Conservation (phyloP, 116 monocot species). For the Thalassia testudinum region DNA sequence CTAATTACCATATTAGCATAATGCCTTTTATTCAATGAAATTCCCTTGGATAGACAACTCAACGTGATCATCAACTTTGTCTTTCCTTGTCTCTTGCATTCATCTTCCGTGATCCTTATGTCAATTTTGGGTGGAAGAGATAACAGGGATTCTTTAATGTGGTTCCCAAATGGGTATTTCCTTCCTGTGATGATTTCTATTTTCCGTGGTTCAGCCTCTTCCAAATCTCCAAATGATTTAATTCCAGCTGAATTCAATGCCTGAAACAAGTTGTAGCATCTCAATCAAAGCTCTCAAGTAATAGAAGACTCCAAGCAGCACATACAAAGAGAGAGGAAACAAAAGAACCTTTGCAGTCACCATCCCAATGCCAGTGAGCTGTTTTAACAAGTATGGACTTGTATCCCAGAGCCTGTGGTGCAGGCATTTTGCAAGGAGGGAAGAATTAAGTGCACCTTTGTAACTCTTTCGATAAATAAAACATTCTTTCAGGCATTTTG, state of each 20-base stretch:
- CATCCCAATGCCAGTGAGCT: constrained; percentile 96
- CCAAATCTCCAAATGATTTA: constrained; percentile 50
- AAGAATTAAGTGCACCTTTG: constrained; percentile 56
- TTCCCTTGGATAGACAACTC: constrained; percentile 21
- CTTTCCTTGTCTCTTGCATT: constrained; percentile 41
- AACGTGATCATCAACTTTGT: constrained; percentile 50
- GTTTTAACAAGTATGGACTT: constrained; percentile 83
- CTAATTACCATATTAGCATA: constrained; percentile 73
- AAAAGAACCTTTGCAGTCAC: constrained; percentile 86
- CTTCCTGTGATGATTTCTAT: constrained; percentile 89
- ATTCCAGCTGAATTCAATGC: constrained; percentile 71
- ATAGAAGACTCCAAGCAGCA: neutral
- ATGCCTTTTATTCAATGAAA: constrained; percentile 41
- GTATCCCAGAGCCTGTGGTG: constrained; percentile 87
- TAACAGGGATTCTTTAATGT: constrained; percentile 61
- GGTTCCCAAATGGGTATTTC: constrained; percentile 92
- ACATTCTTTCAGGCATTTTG: constrained; percentile 94
- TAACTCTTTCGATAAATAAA: constrained; percentile 86
- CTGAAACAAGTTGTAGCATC: constrained; percentile 12
- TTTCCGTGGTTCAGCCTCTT: constrained; percentile 85
- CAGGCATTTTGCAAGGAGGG: constrained; percentile 72
- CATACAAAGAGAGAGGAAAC: neutral
- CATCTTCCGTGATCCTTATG: constrained; percentile 45
- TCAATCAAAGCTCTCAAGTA: neutral
- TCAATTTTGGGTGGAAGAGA: constrained; percentile 73